Conservation (phyloP, 345 rosid species). For the Anacardium occidentale region DNA sequence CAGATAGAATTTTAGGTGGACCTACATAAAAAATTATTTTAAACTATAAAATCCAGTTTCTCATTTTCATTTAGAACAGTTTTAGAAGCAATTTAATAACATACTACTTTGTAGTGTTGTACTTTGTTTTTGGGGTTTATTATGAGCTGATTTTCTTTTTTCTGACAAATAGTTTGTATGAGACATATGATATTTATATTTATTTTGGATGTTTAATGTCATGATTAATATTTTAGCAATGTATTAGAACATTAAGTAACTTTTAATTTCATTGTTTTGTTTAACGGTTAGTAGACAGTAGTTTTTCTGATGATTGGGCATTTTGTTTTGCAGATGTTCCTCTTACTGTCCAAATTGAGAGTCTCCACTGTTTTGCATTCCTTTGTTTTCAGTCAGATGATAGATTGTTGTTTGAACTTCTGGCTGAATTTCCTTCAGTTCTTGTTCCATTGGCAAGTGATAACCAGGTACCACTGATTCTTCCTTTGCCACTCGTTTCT, state of each 20-base stretch:
- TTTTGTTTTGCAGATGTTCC: constrained; percentile 57
- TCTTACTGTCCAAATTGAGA: constrained; percentile 57
- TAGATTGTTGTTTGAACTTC: constrained; percentile 51
- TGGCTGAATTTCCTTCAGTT: constrained; percentile 64
- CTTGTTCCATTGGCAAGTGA: constrained; percentile 72
- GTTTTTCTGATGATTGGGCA: constrained; percentile 16
- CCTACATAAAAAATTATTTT: too few species aligned
- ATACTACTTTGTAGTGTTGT: too few species aligned
- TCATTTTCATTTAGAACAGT: neutral
- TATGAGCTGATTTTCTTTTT: too few species aligned
- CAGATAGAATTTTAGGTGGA: too few species aligned
- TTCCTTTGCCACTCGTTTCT: neutral
- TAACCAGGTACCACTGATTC: constrained; percentile 54
- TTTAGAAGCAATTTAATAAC: neutral
- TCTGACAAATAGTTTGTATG: too few species aligned
- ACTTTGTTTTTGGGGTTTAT: too few species aligned
- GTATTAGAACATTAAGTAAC: neutral
- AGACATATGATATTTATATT: too few species aligned
- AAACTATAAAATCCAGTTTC: neutral
- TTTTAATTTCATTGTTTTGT: neutral
- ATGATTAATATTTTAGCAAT: too few species aligned
- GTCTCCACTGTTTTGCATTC: constrained; percentile 64
- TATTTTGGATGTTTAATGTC: too few species aligned
- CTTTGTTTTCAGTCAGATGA: constrained; percentile 61
- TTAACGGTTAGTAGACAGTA: neutral